Base-by-base conservation (phyloP, 2,329 filamentous ascomycete genomes). In the Fusarium albosuccineum region DNA sequence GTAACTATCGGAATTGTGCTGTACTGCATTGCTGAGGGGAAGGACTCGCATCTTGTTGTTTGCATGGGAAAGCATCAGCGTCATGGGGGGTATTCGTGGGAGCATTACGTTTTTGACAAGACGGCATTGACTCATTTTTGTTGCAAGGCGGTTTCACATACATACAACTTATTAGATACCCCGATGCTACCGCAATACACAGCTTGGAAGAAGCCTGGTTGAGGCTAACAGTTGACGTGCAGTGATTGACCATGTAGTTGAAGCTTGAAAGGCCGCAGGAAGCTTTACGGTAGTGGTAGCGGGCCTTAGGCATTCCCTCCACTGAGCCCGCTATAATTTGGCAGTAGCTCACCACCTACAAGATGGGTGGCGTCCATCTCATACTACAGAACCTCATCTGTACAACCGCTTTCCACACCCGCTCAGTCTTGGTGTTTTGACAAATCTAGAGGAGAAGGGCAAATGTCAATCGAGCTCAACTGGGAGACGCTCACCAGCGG, bases 381-480 rank as follows among this genome's bases (percentile, higher is more conserved):
- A 36, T 37, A 6, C 17, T 39, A 17, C 49, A 54, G 36, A 29
- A 10, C 17, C 46, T 22, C 29, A 13, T 54, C 49, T 33, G 53
- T 33, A 68, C 61, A 59, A 64, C 57, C 64, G 51, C 60, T 41
- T 36, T 14, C 17, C 40, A 29, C 27, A 22, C 39, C 8, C 14
- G 17, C n/a, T 29, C 27, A 50, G 34, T 9, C 16, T 44, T 55
- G 22, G 22, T 22, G 22, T 22, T 22, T 22, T 22, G 22, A 22
- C 22, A 33, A 33, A 33, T 33, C 30, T 33, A 33, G 11, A 11
- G 30, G 30, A 36, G 36, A 34, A 42, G 44, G 53, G 41, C 64
- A 63, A 70, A 99, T 99, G 96, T 98, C 96, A 72, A 95, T 99
- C 83, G 94, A 98, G 76, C 91, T 99, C 78, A 94, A 97, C 81